Evolutionary conservation across 306 rosid genomes (phyloP).

Genomic region (Hippophae tibetana): DNA sequence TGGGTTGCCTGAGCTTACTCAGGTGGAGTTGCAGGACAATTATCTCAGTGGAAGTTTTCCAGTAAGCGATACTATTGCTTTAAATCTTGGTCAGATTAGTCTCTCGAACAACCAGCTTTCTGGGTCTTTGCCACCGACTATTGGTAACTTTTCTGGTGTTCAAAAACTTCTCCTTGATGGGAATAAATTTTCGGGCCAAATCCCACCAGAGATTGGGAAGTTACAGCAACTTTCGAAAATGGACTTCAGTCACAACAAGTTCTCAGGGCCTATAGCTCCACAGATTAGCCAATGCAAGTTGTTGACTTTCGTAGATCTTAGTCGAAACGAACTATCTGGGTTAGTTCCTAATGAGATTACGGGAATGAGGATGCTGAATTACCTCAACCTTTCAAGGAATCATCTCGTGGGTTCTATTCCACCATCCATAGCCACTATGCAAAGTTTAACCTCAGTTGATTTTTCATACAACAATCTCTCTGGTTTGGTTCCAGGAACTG

Average conservation of each 20-base stretch:
- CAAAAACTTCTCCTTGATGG: slow-evolving; percentile 56
- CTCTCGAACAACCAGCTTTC: slow-evolving; percentile 68
- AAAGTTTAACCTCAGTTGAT: slow-evolving; percentile 76
- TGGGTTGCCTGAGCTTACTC: slow-evolving; percentile 60
- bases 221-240: slow-evolving; percentile 47
- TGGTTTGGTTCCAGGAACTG: slow-evolving; percentile 62
- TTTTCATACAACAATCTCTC: slow-evolving; percentile 75
- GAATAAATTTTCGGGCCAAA: slow-evolving; percentile 57
- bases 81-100: slow-evolving; percentile 59
- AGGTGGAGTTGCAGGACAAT: slow-evolving; percentile 72
- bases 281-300: slow-evolving; percentile 45
- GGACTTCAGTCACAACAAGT: slow-evolving; percentile 69
- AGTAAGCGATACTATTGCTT: slow-evolving; percentile 19
- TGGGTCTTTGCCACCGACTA: slow-evolving; percentile 54
- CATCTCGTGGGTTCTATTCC: slow-evolving; percentile 58
- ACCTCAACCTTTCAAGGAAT: slow-evolving; percentile 84
- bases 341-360: slow-evolving; percentile 61
- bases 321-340: slow-evolving; percentile 78
- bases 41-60: slow-evolving; percentile 58
- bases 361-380: slow-evolving; percentile 60
- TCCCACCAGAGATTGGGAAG: slow-evolving; percentile 56
- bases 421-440: slow-evolving; percentile 52
- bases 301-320: slow-evolving; percentile 68
- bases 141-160: slow-evolving; percentile 55
- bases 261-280: slow-evolving; percentile 60